A percentile compares a stretch with the other conserved stretches of the same genome.
These are phyloP conservation scores for Ustilago nuda DNA, from an alignment of 1,284 basidiomycete species.

Conservation along the genomic window DNA sequence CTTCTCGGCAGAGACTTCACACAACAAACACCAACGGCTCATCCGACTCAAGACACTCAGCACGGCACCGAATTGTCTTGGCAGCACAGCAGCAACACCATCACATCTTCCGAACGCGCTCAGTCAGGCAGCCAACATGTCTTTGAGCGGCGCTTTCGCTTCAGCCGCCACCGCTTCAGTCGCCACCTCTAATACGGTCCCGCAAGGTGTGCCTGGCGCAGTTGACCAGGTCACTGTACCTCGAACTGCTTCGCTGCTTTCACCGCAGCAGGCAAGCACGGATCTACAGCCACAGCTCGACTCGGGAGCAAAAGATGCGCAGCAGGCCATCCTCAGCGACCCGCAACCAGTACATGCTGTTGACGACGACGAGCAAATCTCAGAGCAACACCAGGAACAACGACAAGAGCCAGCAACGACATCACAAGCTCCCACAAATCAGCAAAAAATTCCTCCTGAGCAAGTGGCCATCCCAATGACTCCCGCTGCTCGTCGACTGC, in stretches of 20 bases:
- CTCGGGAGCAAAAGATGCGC: conserved; percentile 33
- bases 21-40: background rate
- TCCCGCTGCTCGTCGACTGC: background rate
- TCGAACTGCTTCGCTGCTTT: conserved; percentile 6
- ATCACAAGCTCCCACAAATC: background rate
- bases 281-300: conserved; percentile 23
- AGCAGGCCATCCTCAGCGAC: conserved; percentile 44
- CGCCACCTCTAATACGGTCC: conserved; percentile 23
- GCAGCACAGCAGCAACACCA: background rate
- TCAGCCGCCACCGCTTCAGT: conserved; percentile 30
- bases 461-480: conserved; percentile 27
- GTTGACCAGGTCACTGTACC: conserved; percentile 24
- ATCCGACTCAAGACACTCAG: background rate
- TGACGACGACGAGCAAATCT: conserved; percentile 6
- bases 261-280: conserved; percentile 3
- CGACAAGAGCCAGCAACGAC: background rate
- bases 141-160: conserved; percentile 16
- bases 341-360: conserved; percentile 30
- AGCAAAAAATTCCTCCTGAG: conserved; percentile 2
- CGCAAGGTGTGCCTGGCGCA: conserved; percentile 23
- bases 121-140: background rate
- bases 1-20: background rate
- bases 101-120: background rate
- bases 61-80: background rate
- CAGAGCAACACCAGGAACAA: background rate